A percentile compares a stretch with the other conserved stretches of the same genome.
Conservation (phyloP, 441 rosid genomes). For the Theobroma grandiflorum region DNA sequence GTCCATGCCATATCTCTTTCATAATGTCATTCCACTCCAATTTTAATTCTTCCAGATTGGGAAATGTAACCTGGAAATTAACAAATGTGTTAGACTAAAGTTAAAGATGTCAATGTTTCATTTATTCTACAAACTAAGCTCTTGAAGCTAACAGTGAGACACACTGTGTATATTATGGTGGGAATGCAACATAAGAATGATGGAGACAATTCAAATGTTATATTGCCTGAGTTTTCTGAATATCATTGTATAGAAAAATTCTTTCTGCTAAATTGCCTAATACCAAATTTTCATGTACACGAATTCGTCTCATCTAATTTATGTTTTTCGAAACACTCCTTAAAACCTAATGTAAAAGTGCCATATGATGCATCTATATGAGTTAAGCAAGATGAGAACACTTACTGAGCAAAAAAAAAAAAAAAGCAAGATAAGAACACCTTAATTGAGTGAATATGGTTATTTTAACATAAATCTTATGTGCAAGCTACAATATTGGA, state of each 20-base stretch:
- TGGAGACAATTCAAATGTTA: not conserved
- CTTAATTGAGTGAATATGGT: no score
- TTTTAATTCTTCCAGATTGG: constrained; percentile 25
- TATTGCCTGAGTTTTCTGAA: not conserved
- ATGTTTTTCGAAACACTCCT: no score
- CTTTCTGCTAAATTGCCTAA: no score
- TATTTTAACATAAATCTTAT: no score
- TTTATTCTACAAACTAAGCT: not conserved
- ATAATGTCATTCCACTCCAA: not conserved
- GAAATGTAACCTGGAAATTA: constrained; percentile 22
- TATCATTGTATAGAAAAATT: not conserved
- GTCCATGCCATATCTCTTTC: constrained; percentile 6
- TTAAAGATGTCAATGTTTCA: not conserved
- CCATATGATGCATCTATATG: no score
- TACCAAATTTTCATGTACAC: not conserved
- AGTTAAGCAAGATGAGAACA: no score
- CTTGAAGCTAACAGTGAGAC: not conserved
- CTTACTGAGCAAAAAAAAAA: no score
- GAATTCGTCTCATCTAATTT: no score
- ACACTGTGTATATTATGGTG: not conserved
- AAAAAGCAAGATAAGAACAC: no score
- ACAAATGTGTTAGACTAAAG: no score
- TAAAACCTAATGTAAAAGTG: no score
- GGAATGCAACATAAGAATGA: not conserved
- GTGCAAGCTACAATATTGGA: no score